Base-by-base conservation (phyloP, 2,329 filamentous ascomycete genomes). In the Pseudogymnoascus sp. region DNA sequence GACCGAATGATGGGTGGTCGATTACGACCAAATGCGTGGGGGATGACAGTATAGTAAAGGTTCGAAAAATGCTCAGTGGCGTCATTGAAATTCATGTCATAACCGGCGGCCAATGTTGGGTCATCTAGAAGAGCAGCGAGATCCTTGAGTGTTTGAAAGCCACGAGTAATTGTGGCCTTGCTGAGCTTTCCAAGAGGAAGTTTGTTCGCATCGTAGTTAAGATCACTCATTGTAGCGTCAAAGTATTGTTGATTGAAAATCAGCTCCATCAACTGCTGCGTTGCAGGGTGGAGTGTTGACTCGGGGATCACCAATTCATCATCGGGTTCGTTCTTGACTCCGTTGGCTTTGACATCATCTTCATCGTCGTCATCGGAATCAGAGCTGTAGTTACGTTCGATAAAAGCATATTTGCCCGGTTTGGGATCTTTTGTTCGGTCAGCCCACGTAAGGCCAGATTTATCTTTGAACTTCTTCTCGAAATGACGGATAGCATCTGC, bases 241-340 rank as follows among this genome's bases (percentile, higher is more conserved):
- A 95, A 91, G 71, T 87, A 87, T 21, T 86, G 73, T 63, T 84
- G 81, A 73, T 95, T 92, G 79, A 96, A 96, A 65, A 96, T 95
- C 67, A 96, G 83, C 65, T 86, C 77, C 80, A 95, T 87, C 18
- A 96, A 77, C 7, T 84, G 76, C 71, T 91, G 86, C 2, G 91
- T 79, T 0, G 85, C 78, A 11, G 76, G 73, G 0, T 80, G 75
- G 1, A 93, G 79, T 2, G 80, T 84, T 72, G 84, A 88, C 64
- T 84, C 76, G 0, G 78, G 75, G 0, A 73, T 69, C 12, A 77
- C 71, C 5, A 67, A 63, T 21, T 71, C 69, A 4, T 75, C 75
- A 6, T 74, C 69, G 16, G 28, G 16, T 56, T 56, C 50, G 11
- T 35, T 8, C 16, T 56, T 56, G 28, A 56, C 28, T 56, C 50